A percentile compares a stretch with the other conserved stretches of the same genome.
phyloP scores from a whole-genome alignment of 129 eudicot genomes.

The Kitagawia praeruptora region DNA sequence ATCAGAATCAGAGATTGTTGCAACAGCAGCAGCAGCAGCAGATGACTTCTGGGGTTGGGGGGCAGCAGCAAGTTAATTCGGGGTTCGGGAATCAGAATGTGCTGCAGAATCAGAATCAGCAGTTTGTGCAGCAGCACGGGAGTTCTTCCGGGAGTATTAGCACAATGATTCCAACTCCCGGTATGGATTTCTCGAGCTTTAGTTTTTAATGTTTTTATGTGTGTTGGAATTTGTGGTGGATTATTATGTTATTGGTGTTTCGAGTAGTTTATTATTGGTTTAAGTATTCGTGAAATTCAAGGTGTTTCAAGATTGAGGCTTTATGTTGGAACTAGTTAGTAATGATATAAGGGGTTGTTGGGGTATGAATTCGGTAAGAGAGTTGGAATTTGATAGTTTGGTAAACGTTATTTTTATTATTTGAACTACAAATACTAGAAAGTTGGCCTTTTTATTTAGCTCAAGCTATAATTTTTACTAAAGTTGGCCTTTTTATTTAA shows the following conservation, averaged over 20 bases:
- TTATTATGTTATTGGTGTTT: neutral
- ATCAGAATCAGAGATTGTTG: constrained; percentile 25
- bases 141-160: constrained; percentile 31
- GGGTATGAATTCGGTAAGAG: neutral
- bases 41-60: constrained; percentile 21
- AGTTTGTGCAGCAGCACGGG: constrained; percentile 4
- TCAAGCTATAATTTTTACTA: neutral
- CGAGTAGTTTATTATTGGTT: neutral
- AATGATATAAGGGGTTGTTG: neutral
- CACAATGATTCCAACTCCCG: constrained; percentile 95
- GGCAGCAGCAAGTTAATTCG: neutral
- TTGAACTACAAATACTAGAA: neutral
- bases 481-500: neutral
- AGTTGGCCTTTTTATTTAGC: neutral
- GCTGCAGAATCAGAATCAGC: neutral
- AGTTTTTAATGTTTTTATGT: neutral
- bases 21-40: constrained; percentile 36
- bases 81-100: neutral
- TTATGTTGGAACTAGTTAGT: neutral
- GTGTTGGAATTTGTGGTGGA: neutral
- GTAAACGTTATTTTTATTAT: neutral
- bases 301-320: neutral
- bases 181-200: constrained; percentile 20
- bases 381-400: neutral
- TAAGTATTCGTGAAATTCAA: neutral